A percentile compares a stretch with the other conserved stretches of the same genome.
Evolutionary conservation across 345 rosid species (phyloP).

Genomic region (Acer saccharum): DNA sequence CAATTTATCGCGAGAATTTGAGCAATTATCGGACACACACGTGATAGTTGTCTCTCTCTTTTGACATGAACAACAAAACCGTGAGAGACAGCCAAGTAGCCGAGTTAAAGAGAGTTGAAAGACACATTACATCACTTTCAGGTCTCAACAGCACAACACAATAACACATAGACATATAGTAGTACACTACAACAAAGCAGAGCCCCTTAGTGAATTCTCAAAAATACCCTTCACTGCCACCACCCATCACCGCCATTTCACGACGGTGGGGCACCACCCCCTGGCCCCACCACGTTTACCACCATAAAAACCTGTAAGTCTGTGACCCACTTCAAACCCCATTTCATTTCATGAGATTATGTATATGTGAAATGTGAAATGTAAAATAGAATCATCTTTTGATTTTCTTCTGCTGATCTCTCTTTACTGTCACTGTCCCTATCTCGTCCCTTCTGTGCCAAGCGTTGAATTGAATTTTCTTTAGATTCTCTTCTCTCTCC

Average conservation of each 20-base stretch:
- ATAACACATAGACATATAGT: too few species aligned
- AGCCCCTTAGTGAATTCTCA: neutral
- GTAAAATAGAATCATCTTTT: neutral
- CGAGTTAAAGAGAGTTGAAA: neutral
- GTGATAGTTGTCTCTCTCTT: neutral
- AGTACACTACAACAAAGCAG: neutral
- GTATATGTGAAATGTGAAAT: neutral
- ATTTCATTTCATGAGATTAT: neutral
- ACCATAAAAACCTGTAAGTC: neutral
- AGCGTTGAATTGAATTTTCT: conserved; percentile 27
- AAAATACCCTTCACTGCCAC: conserved; percentile 13
- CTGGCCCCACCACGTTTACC: neutral
- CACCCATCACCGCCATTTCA: conserved; percentile 17
- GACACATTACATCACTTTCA: neutral
- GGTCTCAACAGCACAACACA: neutral
- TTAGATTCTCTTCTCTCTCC: conserved; percentile 15
- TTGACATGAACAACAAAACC: neutral
- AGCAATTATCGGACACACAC: neutral
- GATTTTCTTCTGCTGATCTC: neutral
- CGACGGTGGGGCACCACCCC: conserved; percentile 15
- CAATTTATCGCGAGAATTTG: conserved; percentile 13
- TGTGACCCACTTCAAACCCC: neutral
- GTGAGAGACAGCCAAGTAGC: neutral
- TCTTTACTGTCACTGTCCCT: conserved; percentile 12
- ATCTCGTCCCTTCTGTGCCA: conserved; percentile 19